Conservation (phyloP, 306 rosid species). For the Pueraria montana region DNA sequence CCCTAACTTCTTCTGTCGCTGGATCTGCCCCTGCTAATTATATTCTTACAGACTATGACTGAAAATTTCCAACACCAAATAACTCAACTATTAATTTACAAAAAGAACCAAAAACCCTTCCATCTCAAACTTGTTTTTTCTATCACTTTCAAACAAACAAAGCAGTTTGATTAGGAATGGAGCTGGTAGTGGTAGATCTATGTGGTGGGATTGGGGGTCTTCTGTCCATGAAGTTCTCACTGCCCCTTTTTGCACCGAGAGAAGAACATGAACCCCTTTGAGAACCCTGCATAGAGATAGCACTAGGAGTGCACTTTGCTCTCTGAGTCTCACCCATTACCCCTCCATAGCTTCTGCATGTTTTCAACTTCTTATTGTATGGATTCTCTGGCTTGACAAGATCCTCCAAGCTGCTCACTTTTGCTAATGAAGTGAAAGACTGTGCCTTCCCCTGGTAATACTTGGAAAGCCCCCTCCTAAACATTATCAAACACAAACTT, state of each 20-base stretch:
- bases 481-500: not conserved
- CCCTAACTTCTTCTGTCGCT: no score
- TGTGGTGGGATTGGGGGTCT: constrained; percentile 47
- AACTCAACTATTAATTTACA: not conserved
- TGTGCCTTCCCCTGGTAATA: constrained; percentile 57
- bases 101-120: not conserved
- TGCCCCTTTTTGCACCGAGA: not conserved
- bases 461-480: constrained; percentile 61
- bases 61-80: not conserved
- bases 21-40: no score
- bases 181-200: constrained; percentile 41
- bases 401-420: constrained; percentile 56
- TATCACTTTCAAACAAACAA: constrained; percentile 45
- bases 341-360: constrained; percentile 50
- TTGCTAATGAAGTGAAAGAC: constrained; percentile 56
- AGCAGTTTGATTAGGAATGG: constrained; percentile 46
- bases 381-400: constrained; percentile 53
- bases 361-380: constrained; percentile 46
- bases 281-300: constrained; percentile 2
- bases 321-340: not conserved
- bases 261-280: constrained; percentile 9
- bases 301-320: constrained; percentile 14
- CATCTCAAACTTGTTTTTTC: not conserved
- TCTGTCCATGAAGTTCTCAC: constrained; percentile 5
- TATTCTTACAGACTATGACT: not conserved